phyloP scores from a whole-genome alignment of 1,284 basidiomycete genomes.

The Athelia sp. region DNA sequence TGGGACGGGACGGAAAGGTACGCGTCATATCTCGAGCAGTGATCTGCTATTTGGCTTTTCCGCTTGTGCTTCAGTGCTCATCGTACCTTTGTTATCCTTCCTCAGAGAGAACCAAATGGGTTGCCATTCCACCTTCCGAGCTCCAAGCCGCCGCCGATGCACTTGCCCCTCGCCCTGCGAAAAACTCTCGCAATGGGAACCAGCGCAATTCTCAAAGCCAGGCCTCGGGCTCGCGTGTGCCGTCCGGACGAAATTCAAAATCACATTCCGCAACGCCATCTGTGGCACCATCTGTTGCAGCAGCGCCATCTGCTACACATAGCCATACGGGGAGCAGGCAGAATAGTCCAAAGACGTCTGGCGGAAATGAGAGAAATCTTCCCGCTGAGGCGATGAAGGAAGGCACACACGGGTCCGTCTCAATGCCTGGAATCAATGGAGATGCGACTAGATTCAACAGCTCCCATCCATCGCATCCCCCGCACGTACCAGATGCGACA shows the following conservation, averaged over 20 bases:
- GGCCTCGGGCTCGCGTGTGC: slow-evolving; percentile 13
- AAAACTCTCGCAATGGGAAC: slow-evolving; percentile 8
- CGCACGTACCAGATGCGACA: no score
- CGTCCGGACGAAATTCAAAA: slow-evolving; percentile 17
- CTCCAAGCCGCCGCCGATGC: slow-evolving; percentile 51
- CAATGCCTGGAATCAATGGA: no score
- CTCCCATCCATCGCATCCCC: no score
- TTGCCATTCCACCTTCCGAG: slow-evolving; percentile 50
- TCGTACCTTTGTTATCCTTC: neutral
- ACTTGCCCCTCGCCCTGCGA: slow-evolving; percentile 16
- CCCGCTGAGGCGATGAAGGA: neutral
- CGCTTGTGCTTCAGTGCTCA: neutral
- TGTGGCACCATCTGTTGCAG: neutral
- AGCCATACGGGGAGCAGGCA: neutral
- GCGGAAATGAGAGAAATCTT: neutral
- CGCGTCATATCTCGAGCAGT: slow-evolving; percentile 24
- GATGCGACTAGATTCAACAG: no score
- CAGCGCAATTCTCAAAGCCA: slow-evolving; percentile 9
- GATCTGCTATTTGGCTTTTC: neutral
- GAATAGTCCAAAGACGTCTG: neutral
- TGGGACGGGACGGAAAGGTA: slow-evolving; percentile 35
- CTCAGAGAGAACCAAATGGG: slow-evolving; percentile 59
- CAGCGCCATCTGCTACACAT: neutral
- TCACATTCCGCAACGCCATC: slow-evolving; percentile 16
- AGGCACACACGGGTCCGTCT: no score